A percentile compares a stretch with the other conserved stretches of the same genome.
These are phyloP conservation scores for Phytophthora chlamydospora DNA, from an alignment of 352 stramenopile genomes.

Conservation along the genomic window DNA sequence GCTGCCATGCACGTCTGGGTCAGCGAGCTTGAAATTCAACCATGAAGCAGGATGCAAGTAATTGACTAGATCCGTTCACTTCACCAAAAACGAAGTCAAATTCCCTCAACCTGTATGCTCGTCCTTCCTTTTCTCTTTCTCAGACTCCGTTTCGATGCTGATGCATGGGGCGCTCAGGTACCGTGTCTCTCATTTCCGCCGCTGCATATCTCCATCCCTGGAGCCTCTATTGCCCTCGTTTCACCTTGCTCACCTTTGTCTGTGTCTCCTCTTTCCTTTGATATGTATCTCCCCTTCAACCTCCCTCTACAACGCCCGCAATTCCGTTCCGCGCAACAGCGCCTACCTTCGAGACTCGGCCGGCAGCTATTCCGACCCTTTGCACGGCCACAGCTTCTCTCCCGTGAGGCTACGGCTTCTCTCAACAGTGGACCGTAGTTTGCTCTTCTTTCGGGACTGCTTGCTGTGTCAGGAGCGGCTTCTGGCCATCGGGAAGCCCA, in stretches of 20 bases:
- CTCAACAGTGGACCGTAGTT: slow-evolving; percentile 54
- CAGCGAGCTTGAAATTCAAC: too few species aligned
- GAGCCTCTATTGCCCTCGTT: not conserved
- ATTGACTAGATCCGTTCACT: too few species aligned
- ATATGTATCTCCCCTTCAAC: not conserved
- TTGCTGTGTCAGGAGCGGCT: slow-evolving; percentile 57
- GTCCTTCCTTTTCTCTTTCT: not conserved
- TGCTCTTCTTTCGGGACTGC: slow-evolving; percentile 72
- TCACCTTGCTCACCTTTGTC: not conserved
- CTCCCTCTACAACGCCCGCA: slow-evolving; percentile 5
- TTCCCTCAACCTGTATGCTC: not conserved
- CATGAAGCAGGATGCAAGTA: too few species aligned
- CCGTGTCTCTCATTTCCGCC: slow-evolving; percentile 2
- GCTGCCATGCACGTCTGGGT: too few species aligned
- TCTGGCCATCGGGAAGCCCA: slow-evolving; percentile 37
- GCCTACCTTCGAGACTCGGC: slow-evolving; percentile 48
- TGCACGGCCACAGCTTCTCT: slow-evolving; percentile 69
- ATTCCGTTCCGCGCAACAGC: slow-evolving; percentile 22
- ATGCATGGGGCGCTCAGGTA: slow-evolving; percentile 49
- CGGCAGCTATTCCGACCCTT: slow-evolving; percentile 49
- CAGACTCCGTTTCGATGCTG: slow-evolving; percentile 10
- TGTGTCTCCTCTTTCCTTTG: not conserved
- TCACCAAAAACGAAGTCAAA: not conserved
- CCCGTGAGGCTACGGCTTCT: slow-evolving; percentile 36
- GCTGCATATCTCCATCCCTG: slow-evolving; percentile 1